phyloP scores from a whole-genome alignment of 495 filamentous ascomycete species.

The Podospora conica region DNA sequence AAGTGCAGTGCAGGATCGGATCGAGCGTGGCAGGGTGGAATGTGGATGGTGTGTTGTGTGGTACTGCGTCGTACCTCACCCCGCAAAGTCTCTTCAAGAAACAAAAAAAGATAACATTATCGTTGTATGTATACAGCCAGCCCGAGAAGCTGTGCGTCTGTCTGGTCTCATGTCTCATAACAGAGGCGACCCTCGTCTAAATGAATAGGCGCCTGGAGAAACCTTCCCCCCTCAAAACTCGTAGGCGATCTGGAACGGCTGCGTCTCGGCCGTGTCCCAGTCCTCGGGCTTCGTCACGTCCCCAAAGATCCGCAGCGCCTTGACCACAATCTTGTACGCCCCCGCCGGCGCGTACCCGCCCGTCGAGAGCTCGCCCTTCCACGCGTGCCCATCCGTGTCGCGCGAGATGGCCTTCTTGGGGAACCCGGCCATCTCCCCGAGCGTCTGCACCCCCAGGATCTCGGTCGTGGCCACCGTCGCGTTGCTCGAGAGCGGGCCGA shows the following conservation, averaged over 20 bases:
- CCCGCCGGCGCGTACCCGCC: slow-evolving; percentile 33
- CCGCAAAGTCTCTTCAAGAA: not conserved
- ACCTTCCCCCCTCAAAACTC: not conserved
- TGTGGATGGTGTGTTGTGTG: not conserved
- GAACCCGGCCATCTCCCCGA: slow-evolving; percentile 22
- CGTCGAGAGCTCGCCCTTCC: slow-evolving; percentile 31
- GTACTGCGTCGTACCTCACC: not conserved
- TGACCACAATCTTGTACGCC: slow-evolving; percentile 30
- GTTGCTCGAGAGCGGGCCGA: slow-evolving; percentile 26
- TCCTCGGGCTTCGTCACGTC: slow-evolving; percentile 13
- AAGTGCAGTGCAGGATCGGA: not conserved
- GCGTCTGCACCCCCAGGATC: slow-evolving; percentile 28
- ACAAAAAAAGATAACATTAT: not conserved
- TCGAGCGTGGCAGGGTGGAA: not conserved
- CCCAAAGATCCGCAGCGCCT: slow-evolving; percentile 33
- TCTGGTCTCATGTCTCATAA: not conserved
- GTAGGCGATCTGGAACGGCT: slow-evolving; percentile 26
- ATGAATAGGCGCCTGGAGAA: not conserved
- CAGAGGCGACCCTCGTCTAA: not conserved
- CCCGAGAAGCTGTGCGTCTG: not conserved
- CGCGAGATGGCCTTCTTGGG: slow-evolving; percentile 31
- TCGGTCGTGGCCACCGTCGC: too few species aligned
- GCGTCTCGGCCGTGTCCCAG: slow-evolving; percentile 24
- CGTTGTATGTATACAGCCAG: not conserved
- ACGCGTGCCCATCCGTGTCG: slow-evolving; percentile 19